Evolutionary conservation across 768 basidiomycete genomes (phyloP).

Genomic region (Auriculariales sp.): DNA sequence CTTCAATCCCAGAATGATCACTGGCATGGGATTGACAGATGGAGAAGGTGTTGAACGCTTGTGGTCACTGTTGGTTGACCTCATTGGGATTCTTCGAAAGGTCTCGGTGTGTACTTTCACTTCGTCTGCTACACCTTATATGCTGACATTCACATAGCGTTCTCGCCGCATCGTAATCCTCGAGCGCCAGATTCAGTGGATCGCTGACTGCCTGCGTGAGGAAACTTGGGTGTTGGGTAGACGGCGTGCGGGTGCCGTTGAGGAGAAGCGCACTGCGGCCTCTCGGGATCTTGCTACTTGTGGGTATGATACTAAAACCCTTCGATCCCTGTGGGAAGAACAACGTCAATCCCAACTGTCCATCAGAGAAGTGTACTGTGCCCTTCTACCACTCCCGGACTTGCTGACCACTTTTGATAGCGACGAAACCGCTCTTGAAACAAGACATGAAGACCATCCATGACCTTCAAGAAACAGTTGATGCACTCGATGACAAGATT

Average conservation of each 20-base stretch:
- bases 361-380: slow-evolving; percentile 15
- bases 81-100: slow-evolving; percentile 13
- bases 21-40: slow-evolving; percentile 16
- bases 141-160: slow-evolving; percentile 8
- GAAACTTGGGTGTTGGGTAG: slow-evolving; percentile 21
- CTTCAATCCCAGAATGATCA: slow-evolving; percentile 18
- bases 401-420: neutral
- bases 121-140: neutral
- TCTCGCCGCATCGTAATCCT: slow-evolving; percentile 19
- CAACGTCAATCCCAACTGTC: slow-evolving; percentile 21
- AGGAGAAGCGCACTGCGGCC: slow-evolving; percentile 10
- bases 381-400: slow-evolving; percentile 3
- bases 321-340: slow-evolving; percentile 18
- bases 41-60: slow-evolving; percentile 18
- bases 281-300: slow-evolving; percentile 9
- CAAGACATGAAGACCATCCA: slow-evolving; percentile 20
- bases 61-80: slow-evolving; percentile 22
- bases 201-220: slow-evolving; percentile 14
- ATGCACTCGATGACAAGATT: slow-evolving; percentile 14
- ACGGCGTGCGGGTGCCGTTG: slow-evolving; percentile 9
- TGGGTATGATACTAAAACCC: slow-evolving; percentile 7
- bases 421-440: slow-evolving; percentile 12
- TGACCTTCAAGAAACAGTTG: slow-evolving; percentile 15
- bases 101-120: neutral
- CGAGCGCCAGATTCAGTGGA: slow-evolving; percentile 16